phyloP scores from a whole-genome alignment of 2,329 filamentous ascomycete genomes.

The Paecilomyces sp. region DNA sequence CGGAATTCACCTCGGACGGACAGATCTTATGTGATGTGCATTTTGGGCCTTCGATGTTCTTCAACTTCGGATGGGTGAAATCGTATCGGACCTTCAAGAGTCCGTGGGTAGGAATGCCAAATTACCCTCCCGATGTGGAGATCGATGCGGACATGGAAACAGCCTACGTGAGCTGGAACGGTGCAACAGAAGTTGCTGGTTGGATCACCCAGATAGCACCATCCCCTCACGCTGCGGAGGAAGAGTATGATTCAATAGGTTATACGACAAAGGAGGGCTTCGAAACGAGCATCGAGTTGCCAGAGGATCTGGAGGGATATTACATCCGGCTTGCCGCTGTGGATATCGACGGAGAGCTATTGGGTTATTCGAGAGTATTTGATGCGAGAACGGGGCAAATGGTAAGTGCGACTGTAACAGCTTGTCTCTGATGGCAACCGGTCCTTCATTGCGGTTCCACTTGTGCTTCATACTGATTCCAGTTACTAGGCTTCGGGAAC shows the following conservation, averaged over 20 bases:
- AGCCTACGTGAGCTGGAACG: slow-evolving; percentile 41
- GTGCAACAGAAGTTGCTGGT: slow-evolving; percentile 33
- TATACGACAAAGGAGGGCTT: slow-evolving; percentile 20
- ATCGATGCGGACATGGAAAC: slow-evolving; percentile 16
- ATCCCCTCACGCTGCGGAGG: slow-evolving; percentile 3
- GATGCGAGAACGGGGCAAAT: not conserved
- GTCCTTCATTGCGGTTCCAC: not conserved
- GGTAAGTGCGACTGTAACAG: not conserved
- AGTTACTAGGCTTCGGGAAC: not conserved
- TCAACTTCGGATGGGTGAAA: slow-evolving; percentile 31
- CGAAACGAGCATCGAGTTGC: slow-evolving; percentile 21
- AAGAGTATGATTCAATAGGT: slow-evolving; percentile 10
- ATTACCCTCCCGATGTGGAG: slow-evolving; percentile 19
- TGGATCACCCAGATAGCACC: slow-evolving; percentile 22
- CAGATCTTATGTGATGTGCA: slow-evolving; percentile 47
- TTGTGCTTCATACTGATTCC: not conserved
- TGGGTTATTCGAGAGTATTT: not conserved
- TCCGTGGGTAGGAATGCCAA: slow-evolving; percentile 46
- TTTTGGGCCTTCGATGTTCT: slow-evolving; percentile 31
- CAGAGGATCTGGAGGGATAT: slow-evolving; percentile 5
- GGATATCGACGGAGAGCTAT: not conserved
- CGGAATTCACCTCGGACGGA: slow-evolving; percentile 45
- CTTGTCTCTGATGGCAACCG: not conserved
- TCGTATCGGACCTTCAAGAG: slow-evolving; percentile 51
- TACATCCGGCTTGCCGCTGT: not conserved